Conservation (phyloP, 257 asterid species). For the Echites panduratus region DNA sequence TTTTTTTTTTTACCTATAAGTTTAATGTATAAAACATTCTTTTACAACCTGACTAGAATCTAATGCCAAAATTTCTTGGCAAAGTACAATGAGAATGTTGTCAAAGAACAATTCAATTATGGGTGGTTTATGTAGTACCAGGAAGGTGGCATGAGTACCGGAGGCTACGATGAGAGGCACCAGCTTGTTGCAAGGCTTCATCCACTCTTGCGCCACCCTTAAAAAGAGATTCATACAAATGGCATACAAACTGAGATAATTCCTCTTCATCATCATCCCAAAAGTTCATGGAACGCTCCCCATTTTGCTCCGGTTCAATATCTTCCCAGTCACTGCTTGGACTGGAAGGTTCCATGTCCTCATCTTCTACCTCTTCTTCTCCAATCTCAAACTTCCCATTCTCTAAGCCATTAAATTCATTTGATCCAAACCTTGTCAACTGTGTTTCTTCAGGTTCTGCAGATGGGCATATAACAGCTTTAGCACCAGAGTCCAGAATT, state of each 20-base stretch:
- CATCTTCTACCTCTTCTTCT: constrained; percentile 63
- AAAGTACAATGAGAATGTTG: background rate
- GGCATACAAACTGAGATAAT: constrained; percentile 60
- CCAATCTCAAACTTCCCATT: constrained; percentile 91
- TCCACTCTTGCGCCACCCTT: constrained; percentile 65
- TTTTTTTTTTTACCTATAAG: background rate
- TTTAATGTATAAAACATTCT: constrained; percentile 7
- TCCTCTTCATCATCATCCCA: constrained; percentile 97
- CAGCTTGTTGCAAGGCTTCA: constrained; percentile 55
- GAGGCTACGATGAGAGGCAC: constrained; percentile 53
- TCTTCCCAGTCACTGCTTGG: constrained; percentile 96
- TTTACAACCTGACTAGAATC: constrained; percentile 16
- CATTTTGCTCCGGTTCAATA: constrained; percentile 63
- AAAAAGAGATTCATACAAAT: constrained; percentile 67
- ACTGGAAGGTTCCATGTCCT: constrained; percentile 49
- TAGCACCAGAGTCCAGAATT: constrained; percentile 89
- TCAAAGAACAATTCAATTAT: background rate
- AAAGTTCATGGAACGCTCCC: constrained; percentile 34
- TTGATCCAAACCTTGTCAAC: constrained; percentile 64
- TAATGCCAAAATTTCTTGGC: background rate
- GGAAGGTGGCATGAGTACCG: constrained; percentile 68
- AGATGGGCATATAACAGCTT: constrained; percentile 89
- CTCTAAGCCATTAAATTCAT: constrained; percentile 62
- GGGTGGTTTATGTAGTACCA: constrained; percentile 10
- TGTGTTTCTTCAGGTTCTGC: constrained; percentile 81